Evolutionary conservation across 306 rosid genomes (phyloP).

Genomic region (Argentina anserina): DNA sequence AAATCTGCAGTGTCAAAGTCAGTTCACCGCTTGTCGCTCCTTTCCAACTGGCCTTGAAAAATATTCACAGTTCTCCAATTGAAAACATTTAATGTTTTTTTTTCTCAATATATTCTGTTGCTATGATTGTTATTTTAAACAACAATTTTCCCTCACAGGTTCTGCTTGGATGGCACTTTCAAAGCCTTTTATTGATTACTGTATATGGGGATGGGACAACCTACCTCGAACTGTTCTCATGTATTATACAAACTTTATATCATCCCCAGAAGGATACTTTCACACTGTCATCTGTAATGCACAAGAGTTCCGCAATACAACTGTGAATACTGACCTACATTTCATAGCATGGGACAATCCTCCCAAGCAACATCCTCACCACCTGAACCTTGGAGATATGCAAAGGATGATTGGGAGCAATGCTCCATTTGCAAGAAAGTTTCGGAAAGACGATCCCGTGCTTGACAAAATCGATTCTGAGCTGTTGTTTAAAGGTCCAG

Average conservation of each 20-base stretch:
- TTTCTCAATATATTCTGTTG: background rate
- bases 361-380: constrained; percentile 98
- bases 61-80: background rate
- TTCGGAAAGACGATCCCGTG: constrained; percentile 71
- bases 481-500: constrained; percentile 54
- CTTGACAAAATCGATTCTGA: constrained; percentile 70
- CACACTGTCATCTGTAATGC: constrained; percentile 96
- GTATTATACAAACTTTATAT: constrained; percentile 91
- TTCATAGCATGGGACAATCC: constrained; percentile 98
- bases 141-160: constrained; percentile 46
- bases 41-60: constrained; percentile 2
- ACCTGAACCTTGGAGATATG: constrained; percentile 68
- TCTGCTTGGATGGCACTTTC: constrained; percentile 99
- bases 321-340: constrained; percentile 91
- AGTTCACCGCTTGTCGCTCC: background rate
- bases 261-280: constrained; percentile 97
- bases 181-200: constrained; percentile 80
- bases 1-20: background rate
- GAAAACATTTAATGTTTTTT: background rate
- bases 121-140: background rate
- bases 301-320: constrained; percentile 85
- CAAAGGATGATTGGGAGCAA: constrained; percentile 64
- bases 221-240: constrained; percentile 87
- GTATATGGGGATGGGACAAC: constrained; percentile 99
- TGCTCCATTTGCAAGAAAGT: constrained; percentile 94